Base-by-base conservation (phyloP, 192 early-diverging fungal genomes). In the Lunasporangiospora selenospora region DNA sequence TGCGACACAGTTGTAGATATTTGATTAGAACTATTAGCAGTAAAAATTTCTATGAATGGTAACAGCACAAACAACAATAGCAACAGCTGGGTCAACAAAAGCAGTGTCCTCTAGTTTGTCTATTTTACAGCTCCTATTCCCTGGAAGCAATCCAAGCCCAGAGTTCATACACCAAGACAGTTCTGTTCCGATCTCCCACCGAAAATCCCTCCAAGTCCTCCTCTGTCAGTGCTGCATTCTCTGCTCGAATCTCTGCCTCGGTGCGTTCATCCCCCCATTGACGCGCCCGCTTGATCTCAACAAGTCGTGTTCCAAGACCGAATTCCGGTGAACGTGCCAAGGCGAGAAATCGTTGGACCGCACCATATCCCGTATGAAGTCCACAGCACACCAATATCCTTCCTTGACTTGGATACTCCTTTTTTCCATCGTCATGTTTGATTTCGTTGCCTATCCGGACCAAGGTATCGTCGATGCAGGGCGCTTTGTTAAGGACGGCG, bases 331-430 rank as follows among this genome's bases (percentile, higher is more conserved):
- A 55, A 4, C 26, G 23, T 5, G 67, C 67, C 33, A 71, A 30
- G 2, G 58, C 11, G 59, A 71, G 18, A 42, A 71, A 71, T 16
- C 59, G 37, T 29, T 71, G 58, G 7, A 71, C 67, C 37, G 59
- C 32, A 18, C 30, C 45, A 27, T 57, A 71, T 0, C 67, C 67
- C 1, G 67, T 52, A 42, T 71, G 67, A 11, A 71, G 53, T 3
- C 67, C 67, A 36, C 67, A 71, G 34, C 67, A 71, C 16, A 71
- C 45, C 34, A 71, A 31, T 11, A 71, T 57, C 67, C 45, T 58
- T 44, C 67, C 67, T 5, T 19, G 33, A 4, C 33, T 27, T 3
- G 18, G 33, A 16, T 54, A 23, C 9, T 23, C 44, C 16, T 15
- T 1, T 3, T 15, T 53, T n/a, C n/a, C n/a, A n/a, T n/a, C n/a